Conservation (phyloP, 164 flowering plant genomes). For the Tinospora cordifolia region DNA sequence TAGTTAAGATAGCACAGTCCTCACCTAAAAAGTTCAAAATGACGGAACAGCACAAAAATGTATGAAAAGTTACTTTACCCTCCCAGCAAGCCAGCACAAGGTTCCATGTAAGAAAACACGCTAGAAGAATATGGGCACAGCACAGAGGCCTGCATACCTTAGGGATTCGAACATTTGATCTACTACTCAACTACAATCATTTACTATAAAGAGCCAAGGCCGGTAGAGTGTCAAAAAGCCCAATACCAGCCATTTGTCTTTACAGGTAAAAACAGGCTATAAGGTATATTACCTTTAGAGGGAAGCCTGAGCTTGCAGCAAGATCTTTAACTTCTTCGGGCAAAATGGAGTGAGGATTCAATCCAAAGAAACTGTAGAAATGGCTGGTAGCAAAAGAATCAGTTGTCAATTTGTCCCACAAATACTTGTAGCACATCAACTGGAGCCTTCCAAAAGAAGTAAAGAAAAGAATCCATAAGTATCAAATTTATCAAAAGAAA, state of each 20-base stretch:
- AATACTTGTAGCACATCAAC: slow-evolving; percentile 77
- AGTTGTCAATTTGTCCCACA: slow-evolving; percentile 65
- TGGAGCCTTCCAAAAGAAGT: slow-evolving; percentile 57
- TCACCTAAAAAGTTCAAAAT: not conserved
- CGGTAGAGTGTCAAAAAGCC: not conserved
- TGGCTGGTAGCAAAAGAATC: slow-evolving; percentile 39
- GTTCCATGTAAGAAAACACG: not conserved
- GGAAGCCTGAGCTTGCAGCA: slow-evolving; percentile 38
- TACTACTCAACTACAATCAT: not conserved
- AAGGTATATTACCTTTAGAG: slow-evolving; percentile 42
- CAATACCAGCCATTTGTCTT: not conserved
- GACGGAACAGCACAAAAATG: not conserved
- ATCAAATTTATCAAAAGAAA: not conserved
- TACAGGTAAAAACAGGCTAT: not conserved
- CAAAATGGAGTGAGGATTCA: slow-evolving; percentile 45
- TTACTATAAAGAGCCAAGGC: not conserved
- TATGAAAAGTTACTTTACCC: not conserved
- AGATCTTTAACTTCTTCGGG: slow-evolving; percentile 50
- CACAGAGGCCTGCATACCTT: not conserved
- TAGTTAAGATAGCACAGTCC: too few species aligned
- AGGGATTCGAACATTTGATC: not conserved
- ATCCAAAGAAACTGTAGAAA: slow-evolving; percentile 50
- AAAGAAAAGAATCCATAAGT: not conserved
- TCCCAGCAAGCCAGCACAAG: not conserved
- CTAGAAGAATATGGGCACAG: not conserved